Percentiles rank a stretch among this genome's conserved stretches.
Evolutionary conservation across 352 stramenopile genomes (phyloP).

Genomic region (Achlya hypogyna): DNA sequence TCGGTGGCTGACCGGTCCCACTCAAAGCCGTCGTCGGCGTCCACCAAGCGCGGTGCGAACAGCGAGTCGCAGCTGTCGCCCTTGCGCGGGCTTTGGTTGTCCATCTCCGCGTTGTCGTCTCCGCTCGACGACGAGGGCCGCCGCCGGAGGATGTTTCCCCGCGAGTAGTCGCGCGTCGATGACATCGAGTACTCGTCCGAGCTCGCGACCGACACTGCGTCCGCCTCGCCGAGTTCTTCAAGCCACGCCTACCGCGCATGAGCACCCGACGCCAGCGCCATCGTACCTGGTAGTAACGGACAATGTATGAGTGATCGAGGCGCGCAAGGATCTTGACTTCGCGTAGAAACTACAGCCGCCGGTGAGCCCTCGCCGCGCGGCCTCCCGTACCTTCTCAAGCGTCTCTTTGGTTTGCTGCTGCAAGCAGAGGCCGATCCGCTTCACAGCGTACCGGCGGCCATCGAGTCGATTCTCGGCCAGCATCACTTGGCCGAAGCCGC

Average conservation of each 20-base stretch:
- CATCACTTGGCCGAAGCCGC: conserved; percentile 92
- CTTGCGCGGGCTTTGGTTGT: no score
- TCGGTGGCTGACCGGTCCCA: conserved; percentile 41
- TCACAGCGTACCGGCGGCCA: conserved; percentile 89
- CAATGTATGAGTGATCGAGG: conserved; percentile 90
- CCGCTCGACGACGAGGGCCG: conserved; percentile 17
- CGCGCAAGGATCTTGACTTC: conserved; percentile 90
- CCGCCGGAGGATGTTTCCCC: conserved; percentile 47
- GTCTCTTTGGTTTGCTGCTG: conserved; percentile 86
- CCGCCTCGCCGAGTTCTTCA: conserved; percentile 67
- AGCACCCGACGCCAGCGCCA: neutral
- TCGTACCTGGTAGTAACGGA: conserved; percentile 79
- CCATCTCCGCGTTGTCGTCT: conserved; percentile 48
- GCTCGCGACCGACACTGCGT: conserved; percentile 25
- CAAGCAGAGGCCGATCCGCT: conserved; percentile 74
- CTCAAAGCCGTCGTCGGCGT: conserved; percentile 63
- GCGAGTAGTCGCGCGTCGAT: conserved; percentile 46
- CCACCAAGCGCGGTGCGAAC: conserved; percentile 33
- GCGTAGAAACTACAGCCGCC: conserved; percentile 58
- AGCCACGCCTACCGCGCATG: conserved; percentile 50
- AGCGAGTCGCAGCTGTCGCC: conserved; percentile 24
- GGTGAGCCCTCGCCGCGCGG: conserved; percentile 1
- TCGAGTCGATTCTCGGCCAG: conserved; percentile 91
- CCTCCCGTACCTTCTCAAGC: conserved; percentile 66
- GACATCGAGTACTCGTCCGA: conserved; percentile 18